Conservation (phyloP, 1,139 yeast genomes). For the Zygoascus sp. region DNA sequence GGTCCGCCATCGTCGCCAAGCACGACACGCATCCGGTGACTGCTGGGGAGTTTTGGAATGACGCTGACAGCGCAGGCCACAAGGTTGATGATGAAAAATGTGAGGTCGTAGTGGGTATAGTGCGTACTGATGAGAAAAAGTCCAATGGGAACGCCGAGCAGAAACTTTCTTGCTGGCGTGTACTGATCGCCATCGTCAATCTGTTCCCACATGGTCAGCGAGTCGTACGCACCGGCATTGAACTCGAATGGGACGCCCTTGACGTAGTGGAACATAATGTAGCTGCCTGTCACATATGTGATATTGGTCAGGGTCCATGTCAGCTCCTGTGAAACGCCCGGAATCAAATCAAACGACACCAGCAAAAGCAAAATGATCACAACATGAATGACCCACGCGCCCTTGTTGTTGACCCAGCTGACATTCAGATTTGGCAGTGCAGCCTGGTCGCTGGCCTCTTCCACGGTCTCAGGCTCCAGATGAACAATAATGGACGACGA, state of each 20-base stretch:
- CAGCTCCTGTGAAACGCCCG: constrained; percentile 73
- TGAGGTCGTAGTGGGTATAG: constrained; percentile 79
- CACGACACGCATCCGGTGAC: constrained; percentile 38
- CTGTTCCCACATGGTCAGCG: constrained; percentile 98
- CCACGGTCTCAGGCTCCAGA: constrained; percentile 88
- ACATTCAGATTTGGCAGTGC: constrained; percentile 88
- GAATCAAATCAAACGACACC: constrained; percentile 70
- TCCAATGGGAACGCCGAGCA: constrained; percentile 84
- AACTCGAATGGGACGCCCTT: constrained; percentile 97
- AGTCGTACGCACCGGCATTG: constrained; percentile 93
- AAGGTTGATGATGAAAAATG: constrained; percentile 73
- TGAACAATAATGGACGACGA: constrained; percentile 69
- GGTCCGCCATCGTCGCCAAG: constrained; percentile 19
- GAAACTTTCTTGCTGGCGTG: constrained; percentile 91
- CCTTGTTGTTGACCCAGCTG: constrained; percentile 88
- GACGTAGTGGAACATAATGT: constrained; percentile 93
- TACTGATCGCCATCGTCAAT: constrained; percentile 95
- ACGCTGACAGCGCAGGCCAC: constrained; percentile 77
- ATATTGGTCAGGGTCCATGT: constrained; percentile 92
- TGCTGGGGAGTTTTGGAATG: constrained; percentile 76
- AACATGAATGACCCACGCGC: constrained; percentile 89
- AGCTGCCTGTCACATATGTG: constrained; percentile 85
- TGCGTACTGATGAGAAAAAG: constrained; percentile 85
- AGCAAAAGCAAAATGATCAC: constrained; percentile 73
- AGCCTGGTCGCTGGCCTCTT: constrained; percentile 88